Conservation (phyloP, 441 rosid genomes). For the Geranium incanum region DNA sequence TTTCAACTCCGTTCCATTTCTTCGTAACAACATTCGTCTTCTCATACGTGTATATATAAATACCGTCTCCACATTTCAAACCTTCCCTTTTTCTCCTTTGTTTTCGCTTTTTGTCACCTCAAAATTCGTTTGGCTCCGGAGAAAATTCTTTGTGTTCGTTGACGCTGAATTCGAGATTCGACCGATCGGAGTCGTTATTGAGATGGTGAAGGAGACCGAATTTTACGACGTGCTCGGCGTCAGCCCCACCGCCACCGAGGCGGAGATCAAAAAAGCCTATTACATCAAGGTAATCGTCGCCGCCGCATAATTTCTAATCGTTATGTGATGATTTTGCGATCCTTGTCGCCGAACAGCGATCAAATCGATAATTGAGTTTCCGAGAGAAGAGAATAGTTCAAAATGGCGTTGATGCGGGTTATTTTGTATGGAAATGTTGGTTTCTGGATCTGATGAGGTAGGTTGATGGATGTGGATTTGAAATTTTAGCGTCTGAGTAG, state of each 20-base stretch:
- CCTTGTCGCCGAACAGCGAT: neutral
- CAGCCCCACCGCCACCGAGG: constrained; percentile 82
- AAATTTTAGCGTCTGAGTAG: neutral
- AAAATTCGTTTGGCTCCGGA: neutral
- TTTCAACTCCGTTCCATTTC: too few species aligned
- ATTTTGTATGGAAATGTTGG: neutral
- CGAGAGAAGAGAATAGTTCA: neutral
- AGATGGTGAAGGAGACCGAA: constrained; percentile 92
- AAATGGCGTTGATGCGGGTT: neutral
- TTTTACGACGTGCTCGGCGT: constrained; percentile 92
- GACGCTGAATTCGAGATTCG: neutral
- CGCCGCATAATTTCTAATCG: neutral
- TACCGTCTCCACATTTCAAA: too few species aligned
- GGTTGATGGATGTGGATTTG: neutral
- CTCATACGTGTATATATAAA: too few species aligned
- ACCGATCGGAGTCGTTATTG: neutral
- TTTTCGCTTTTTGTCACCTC: neutral
- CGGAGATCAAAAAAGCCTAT: constrained; percentile 95
- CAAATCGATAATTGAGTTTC: neutral
- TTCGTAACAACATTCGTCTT: too few species aligned
- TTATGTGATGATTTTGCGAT: neutral
- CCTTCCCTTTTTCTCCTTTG: too few species aligned
- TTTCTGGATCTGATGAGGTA: neutral
- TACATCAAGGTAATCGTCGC: constrained; percentile 59
- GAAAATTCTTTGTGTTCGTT: too few species aligned